Conservation (phyloP, 2,329 filamentous ascomycete genomes). For the Arthrinium phaeospermum region DNA sequence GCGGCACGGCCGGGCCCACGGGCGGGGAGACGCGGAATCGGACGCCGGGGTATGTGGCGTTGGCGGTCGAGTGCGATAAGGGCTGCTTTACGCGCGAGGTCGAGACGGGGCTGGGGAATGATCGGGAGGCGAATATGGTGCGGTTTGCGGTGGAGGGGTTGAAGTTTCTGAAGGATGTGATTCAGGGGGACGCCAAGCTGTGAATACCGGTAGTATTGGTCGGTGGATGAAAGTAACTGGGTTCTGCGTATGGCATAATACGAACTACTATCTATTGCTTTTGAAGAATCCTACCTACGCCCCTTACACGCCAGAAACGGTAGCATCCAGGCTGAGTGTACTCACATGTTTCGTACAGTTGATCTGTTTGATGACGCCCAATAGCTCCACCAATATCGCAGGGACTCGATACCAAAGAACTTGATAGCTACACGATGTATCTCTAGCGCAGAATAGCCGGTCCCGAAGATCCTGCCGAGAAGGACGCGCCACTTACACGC, state of each 20-base stretch:
- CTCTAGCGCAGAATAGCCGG: too few relatives aligned
- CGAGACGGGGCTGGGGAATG: constrained; percentile 57
- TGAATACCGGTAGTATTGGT: not conserved
- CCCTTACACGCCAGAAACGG: too few relatives aligned
- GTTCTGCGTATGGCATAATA: not conserved
- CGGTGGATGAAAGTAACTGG: not conserved
- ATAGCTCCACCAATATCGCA: too few relatives aligned
- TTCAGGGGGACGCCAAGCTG: constrained; percentile 38
- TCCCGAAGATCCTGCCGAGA: too few relatives aligned
- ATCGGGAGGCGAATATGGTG: constrained; percentile 68
- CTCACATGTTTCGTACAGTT: too few relatives aligned
- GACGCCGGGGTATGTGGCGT: constrained; percentile 66
- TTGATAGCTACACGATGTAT: too few relatives aligned
- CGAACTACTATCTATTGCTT: too few relatives aligned
- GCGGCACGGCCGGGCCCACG: constrained; percentile 68
- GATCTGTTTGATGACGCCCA: too few relatives aligned
- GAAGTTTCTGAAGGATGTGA: constrained; percentile 60
- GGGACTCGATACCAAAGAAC: too few relatives aligned
- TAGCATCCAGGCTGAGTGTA: too few relatives aligned
- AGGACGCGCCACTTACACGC: too few relatives aligned
- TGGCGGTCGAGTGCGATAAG: constrained; percentile 62
- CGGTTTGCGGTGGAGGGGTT: constrained; percentile 64
- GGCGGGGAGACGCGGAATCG: constrained; percentile 60
- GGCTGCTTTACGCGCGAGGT: constrained; percentile 60
- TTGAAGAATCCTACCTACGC: too few relatives aligned